Base-by-base conservation (phyloP, 306 rosid genomes). In the Dalbergia oliveri region DNA sequence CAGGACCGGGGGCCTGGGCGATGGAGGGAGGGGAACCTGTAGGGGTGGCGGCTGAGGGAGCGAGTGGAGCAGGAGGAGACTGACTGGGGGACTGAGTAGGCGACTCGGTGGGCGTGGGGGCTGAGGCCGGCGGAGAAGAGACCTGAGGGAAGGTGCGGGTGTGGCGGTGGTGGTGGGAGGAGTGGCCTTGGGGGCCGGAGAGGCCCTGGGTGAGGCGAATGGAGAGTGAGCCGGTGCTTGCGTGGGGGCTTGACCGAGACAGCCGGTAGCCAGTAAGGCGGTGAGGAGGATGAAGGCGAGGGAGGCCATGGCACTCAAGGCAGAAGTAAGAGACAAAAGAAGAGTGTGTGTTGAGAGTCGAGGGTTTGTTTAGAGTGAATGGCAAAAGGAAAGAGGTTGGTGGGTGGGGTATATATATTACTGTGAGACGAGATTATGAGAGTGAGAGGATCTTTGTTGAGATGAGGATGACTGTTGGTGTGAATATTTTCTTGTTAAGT, bases 241-340 rank as follows among this genome's bases (percentile, higher is more conserved):
- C 3, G 86, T 74, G 2, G 86, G 83, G 16, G 86, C 9, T 11
- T 85, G 87, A 26, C 78, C 91, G 7, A 85, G 15, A 53, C 88
- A 84, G 15, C 76, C 62, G 67, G 82, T 69, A 21, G 88, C 86
- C 8, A 90, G 50, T 35, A 91, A 34, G 5, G 88, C 63, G 54
- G 87, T 0, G 12, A 84, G 5, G 11, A 83, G 9, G 74, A 90
- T 0, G 54, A 89, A 66, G 0, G 88, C 43, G 1, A 84, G 34
- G 83, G 75, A 69, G 31, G 98, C 93, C 99, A 95, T 94, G 16
- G 78, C 33, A 50, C 16, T 50, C 14, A 12, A 11, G 4, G 1
- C 13, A 49, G 31, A 26, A 8, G 5, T 15, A 6, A 33, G 54
- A 5, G 37, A 14, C 18, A 44, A 9, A 18, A 57, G 4, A 4